phyloP scores from a whole-genome alignment of 2,329 filamentous ascomycete genomes.

The Hypoxylon sp. region DNA sequence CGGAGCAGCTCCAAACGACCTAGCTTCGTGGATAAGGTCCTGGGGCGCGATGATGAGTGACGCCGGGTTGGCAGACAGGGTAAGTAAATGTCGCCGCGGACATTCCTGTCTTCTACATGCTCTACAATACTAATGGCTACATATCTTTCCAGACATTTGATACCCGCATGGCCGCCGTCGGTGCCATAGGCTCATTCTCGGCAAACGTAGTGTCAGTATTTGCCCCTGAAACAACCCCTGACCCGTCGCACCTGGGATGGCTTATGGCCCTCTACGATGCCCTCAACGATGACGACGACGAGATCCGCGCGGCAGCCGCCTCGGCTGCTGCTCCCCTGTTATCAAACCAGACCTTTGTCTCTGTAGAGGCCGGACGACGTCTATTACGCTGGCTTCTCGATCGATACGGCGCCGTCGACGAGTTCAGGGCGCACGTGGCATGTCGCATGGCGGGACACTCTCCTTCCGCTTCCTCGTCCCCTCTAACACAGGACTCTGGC shows the following conservation, averaged over 20 bases:
- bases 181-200: conserved; percentile 69
- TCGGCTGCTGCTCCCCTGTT: conserved; percentile 64
- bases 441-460: conserved; percentile 60
- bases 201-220: conserved; percentile 48
- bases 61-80: conserved; percentile 65
- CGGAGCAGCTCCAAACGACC: conserved; percentile 29
- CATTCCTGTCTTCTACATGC: not conserved
- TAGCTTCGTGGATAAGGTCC: conserved; percentile 48
- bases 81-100: conserved; percentile 50
- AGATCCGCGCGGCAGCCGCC: conserved; percentile 79
- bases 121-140: conserved; percentile 5
- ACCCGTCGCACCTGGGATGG: conserved; percentile 64
- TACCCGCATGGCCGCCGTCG: conserved; percentile 72
- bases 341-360: conserved; percentile 59
- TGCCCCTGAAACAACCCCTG: conserved; percentile 45
- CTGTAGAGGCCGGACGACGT: conserved; percentile 63
- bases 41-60: conserved; percentile 68
- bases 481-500: conserved; percentile 7
- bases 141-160: conserved; percentile 69
- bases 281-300: conserved; percentile 92
- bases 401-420: conserved; percentile 54
- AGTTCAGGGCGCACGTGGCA: conserved; percentile 60
- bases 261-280: conserved; percentile 80
- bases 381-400: conserved; percentile 62
- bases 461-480: conserved; percentile 36